These are phyloP conservation scores for Cynara cardunculus DNA, from an alignment of 129 eudicot genomes.

Conservation along the genomic window DNA sequence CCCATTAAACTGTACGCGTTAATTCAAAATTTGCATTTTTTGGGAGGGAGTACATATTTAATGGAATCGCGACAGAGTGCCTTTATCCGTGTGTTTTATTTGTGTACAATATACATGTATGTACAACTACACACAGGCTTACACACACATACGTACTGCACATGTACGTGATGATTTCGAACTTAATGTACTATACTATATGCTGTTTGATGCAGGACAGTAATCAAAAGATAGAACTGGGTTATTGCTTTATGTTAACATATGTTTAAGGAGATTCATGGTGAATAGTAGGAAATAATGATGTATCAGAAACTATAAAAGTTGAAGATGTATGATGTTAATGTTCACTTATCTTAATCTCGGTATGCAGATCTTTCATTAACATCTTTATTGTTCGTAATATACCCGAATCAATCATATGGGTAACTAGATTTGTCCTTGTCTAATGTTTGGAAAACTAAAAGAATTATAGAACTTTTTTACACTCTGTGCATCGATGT, in stretches of 20 bases:
- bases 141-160: background rate
- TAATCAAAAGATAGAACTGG: background rate
- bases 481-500: background rate
- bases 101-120: background rate
- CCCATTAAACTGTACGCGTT: background rate
- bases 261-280: background rate
- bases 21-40: background rate
- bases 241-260: background rate
- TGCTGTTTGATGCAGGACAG: background rate
- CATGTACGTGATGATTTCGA: background rate
- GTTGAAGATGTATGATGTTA: conserved; percentile 5
- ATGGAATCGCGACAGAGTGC: background rate
- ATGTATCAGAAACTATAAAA: background rate
- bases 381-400: conserved; percentile 1
- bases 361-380: background rate
- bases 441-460: background rate
- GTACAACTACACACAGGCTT: background rate
- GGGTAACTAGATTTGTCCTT: background rate
- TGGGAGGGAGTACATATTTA: background rate
- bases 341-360: background rate
- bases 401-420: background rate
- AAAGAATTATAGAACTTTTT: background rate
- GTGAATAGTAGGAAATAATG: background rate
- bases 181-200: background rate
- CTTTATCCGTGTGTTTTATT: background rate